Evolutionary conservation across 305 asterid species (phyloP).

Genomic region (Ajuga reptans): DNA sequence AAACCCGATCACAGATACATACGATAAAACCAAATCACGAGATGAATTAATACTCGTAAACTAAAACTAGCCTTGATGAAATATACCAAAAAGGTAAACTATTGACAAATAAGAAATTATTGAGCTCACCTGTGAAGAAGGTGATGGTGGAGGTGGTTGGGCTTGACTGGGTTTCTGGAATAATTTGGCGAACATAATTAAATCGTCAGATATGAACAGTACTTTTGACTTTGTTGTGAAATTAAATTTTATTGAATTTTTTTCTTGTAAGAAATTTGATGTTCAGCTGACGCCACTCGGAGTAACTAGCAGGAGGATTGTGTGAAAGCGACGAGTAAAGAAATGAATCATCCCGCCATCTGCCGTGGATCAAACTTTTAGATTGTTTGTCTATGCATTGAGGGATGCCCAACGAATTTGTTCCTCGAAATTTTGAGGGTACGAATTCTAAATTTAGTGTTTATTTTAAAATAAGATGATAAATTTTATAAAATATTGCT

Average conservation of each 20-base stretch:
- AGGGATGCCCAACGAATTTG: too few relatives aligned
- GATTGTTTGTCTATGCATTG: too few relatives aligned
- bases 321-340: not conserved
- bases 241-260: not conserved
- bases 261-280: not conserved
- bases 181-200: conserved; percentile 46
- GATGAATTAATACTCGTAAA: not conserved
- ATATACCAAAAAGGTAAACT: not conserved
- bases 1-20: not conserved
- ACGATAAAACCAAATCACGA: not conserved
- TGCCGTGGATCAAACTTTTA: too few relatives aligned
- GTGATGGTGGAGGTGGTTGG: conserved; percentile 20
- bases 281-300: not conserved
- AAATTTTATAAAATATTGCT: too few relatives aligned
- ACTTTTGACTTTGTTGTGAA: not conserved
- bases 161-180: conserved; percentile 34
- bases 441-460: too few relatives aligned
- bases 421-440: too few relatives aligned
- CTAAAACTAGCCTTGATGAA: not conserved
- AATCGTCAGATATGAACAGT: conserved; percentile 20
- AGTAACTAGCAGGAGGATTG: not conserved
- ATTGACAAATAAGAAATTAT: not conserved
- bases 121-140: conserved; percentile 43
- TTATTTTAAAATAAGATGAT: too few relatives aligned
- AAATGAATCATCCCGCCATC: too few relatives aligned